phyloP scores from a whole-genome alignment of 2,329 filamentous ascomycete genomes.

The Apiospora saccharicola region DNA sequence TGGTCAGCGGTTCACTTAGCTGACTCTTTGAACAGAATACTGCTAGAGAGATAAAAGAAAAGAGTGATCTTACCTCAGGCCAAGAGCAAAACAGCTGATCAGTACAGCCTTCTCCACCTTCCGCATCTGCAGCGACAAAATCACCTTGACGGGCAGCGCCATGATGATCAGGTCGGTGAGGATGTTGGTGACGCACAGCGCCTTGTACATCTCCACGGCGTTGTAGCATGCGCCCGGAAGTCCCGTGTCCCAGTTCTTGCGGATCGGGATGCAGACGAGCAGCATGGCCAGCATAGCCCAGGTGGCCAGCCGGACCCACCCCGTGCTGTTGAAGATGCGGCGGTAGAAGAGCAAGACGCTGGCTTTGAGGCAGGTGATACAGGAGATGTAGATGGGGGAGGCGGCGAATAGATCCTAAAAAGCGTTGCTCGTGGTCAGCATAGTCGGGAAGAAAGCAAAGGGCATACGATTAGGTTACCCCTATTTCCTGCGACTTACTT shows the following conservation, averaged over 20 bases:
- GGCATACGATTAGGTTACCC: too few relatives aligned
- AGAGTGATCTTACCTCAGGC: neutral
- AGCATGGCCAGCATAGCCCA: neutral
- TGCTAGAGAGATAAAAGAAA: too few relatives aligned
- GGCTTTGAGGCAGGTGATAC: neutral
- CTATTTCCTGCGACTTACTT: neutral
- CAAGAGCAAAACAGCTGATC: neutral
- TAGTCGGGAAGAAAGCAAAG: too few relatives aligned
- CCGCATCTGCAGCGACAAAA: neutral
- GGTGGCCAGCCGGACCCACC: neutral
- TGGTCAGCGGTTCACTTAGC: too few relatives aligned
- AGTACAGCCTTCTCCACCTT: neutral
- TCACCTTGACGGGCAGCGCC: neutral
- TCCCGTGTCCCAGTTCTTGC: neutral
- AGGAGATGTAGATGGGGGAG: neutral
- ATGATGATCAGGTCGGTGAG: neutral
- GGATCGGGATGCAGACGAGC: neutral
- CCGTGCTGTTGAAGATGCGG: neutral
- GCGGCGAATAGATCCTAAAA: neutral
- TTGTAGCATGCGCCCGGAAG: neutral
- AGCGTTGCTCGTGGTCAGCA: neutral
- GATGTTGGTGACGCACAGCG: neutral
- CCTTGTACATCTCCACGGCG: neutral
- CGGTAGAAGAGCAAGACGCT: neutral
- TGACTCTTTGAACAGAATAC: too few relatives aligned